A percentile compares a stretch with the other conserved stretches of the same genome.
These are phyloP conservation scores for Sclerotinia nivalis DNA, from an alignment of 2,329 filamentous ascomycete genomes.

Conservation along the genomic window DNA sequence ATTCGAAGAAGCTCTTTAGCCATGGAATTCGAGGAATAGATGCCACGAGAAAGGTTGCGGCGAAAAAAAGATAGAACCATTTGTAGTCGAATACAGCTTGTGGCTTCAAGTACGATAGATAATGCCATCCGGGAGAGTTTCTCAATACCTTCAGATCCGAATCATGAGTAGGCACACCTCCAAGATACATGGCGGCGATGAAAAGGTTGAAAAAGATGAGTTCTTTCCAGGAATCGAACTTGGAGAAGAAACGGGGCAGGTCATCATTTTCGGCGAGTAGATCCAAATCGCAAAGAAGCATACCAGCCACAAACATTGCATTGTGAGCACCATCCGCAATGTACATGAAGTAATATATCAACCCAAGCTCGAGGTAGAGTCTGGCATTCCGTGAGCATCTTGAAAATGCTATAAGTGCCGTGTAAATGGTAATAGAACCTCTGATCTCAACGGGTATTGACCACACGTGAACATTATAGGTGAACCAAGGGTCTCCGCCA, in stretches of 20 bases:
- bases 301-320: slow-evolving; percentile 60
- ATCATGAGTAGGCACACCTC: slow-evolving; percentile 59
- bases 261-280: slow-evolving; percentile 51
- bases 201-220: slow-evolving; percentile 57
- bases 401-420: slow-evolving; percentile 53
- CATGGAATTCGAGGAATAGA: slow-evolving; percentile 57
- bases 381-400: slow-evolving; percentile 56
- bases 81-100: slow-evolving; percentile 66
- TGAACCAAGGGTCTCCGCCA: slow-evolving; percentile 57
- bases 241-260: slow-evolving; percentile 52
- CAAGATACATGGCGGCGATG: slow-evolving; percentile 54
- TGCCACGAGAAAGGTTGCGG: slow-evolving; percentile 56
- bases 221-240: slow-evolving; percentile 51
- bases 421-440: slow-evolving; percentile 65
- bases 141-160: slow-evolving; percentile 51
- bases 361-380: slow-evolving; percentile 52
- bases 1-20: slow-evolving; percentile 61
- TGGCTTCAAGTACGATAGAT: slow-evolving; percentile 56
- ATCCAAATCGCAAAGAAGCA: slow-evolving; percentile 64
- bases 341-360: slow-evolving; percentile 67
- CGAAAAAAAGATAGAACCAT: slow-evolving; percentile 68
- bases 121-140: slow-evolving; percentile 51
- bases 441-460: slow-evolving; percentile 61
- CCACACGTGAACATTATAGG: slow-evolving; percentile 60
- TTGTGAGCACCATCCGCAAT: slow-evolving; percentile 65